Conservation (phyloP, 208 protist genomes). For the Leishmania braziliensis region DNA sequence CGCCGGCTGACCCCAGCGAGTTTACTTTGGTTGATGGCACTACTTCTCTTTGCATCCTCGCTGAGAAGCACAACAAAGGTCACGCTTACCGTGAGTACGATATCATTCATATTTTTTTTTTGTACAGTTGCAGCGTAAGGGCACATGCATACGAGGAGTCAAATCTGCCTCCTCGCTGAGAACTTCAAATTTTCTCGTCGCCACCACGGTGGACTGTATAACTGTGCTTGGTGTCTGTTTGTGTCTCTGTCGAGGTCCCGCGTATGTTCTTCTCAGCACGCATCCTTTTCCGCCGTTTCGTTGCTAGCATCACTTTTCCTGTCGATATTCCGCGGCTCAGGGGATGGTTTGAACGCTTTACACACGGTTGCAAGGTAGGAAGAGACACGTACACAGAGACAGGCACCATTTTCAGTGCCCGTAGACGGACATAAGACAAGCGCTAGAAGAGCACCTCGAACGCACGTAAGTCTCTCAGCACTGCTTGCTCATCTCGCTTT, state of each 20-base stretch:
- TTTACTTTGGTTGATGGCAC: not conserved
- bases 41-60: not conserved
- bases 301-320: not conserved
- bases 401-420: not conserved
- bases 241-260: not conserved
- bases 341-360: not conserved
- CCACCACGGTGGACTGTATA: not conserved
- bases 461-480: not conserved
- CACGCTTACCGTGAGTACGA: not conserved
- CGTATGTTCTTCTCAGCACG: not conserved
- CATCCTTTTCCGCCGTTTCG: not conserved
- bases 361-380: not conserved
- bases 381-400: not conserved
- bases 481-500: not conserved
- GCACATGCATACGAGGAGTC: not conserved
- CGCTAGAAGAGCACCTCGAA: not conserved
- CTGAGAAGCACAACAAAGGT: not conserved
- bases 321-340: not conserved
- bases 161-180: not conserved
- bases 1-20: not conserved
- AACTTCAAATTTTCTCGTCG: not conserved
- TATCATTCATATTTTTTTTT: not conserved
- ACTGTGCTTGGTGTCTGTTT: not conserved
- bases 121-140: not conserved
- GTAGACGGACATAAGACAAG: not conserved